Conservation (phyloP, 2,329 filamentous ascomycete genomes). For the Aspergillus caelatus region DNA sequence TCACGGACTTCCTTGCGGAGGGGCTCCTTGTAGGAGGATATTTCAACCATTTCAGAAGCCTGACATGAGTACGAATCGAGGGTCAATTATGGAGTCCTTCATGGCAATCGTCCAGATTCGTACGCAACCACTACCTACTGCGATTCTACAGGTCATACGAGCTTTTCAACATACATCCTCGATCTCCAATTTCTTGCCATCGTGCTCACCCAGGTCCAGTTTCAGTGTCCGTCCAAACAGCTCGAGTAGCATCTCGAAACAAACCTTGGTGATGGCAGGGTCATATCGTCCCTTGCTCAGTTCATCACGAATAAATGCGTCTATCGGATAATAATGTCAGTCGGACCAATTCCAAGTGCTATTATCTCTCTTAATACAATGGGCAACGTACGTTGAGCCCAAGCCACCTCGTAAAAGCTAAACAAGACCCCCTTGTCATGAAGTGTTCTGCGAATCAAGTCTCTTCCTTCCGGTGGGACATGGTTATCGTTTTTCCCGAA, state of each 20-base stretch:
- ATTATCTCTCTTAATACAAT: neutral
- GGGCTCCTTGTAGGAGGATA: neutral
- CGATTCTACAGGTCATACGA: neutral
- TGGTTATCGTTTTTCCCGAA: conserved; percentile 91
- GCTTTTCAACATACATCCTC: conserved; percentile 70
- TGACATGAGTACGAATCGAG: neutral
- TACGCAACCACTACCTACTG: neutral
- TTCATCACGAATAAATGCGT: conserved; percentile 93
- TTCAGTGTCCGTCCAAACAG: conserved; percentile 78
- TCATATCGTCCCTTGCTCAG: conserved; percentile 93
- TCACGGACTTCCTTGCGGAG: neutral
- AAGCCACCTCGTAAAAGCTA: conserved; percentile 86
- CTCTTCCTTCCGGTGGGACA: conserved; percentile 78
- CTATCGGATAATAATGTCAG: conserved; percentile 33
- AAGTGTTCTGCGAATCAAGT: conserved; percentile 80
- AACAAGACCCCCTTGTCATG: conserved; percentile 74
- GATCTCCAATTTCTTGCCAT: conserved; percentile 62
- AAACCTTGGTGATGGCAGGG: conserved; percentile 80
- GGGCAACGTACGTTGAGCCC: conserved; percentile 71
- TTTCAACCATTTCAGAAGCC: neutral
- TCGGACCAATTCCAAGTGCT: neutral
- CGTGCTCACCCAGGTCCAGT: conserved; percentile 72
- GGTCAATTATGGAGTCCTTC: neutral
- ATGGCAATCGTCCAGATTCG: neutral
- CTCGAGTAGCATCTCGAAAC: conserved; percentile 88